These are phyloP conservation scores for Ganoderma lingzhi DNA, from an alignment of 1,284 basidiomycete species.

Conservation along the genomic window DNA sequence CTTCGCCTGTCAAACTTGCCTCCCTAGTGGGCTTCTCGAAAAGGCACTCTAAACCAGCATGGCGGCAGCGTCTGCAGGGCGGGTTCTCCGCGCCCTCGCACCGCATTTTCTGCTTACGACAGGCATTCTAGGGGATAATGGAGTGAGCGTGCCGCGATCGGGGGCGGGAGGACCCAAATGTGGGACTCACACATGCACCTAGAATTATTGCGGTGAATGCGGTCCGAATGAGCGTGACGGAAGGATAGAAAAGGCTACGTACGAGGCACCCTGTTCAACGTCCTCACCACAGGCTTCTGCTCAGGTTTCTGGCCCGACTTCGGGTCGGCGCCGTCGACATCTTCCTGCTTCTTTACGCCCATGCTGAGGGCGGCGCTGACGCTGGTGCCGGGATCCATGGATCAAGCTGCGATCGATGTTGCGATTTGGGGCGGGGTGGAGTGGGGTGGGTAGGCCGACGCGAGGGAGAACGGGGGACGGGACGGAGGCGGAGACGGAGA, in stretches of 20 bases:
- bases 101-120: constrained; percentile 88
- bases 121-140: constrained; percentile 67
- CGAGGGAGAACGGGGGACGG: constrained; percentile 23
- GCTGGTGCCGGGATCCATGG: constrained; percentile 42
- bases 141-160: constrained; percentile 20
- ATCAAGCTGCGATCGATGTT: constrained; percentile 21
- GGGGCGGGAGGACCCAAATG: constrained; percentile 11
- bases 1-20: constrained; percentile 84
- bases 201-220: constrained; percentile 32
- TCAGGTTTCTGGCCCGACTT: constrained; percentile 56
- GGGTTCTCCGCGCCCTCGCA: constrained; percentile 92
- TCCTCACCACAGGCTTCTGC: constrained; percentile 72
- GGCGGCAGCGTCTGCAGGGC: constrained; percentile 88
- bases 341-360: constrained; percentile 52
- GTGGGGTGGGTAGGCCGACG: constrained; percentile 14
- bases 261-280: constrained; percentile 86
- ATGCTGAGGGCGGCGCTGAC: constrained; percentile 26
- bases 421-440: constrained; percentile 24
- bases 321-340: constrained; percentile 48
- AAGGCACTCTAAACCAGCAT: constrained; percentile 85
- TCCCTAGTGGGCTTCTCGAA: constrained; percentile 91
- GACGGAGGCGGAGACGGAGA: constrained; percentile 32
- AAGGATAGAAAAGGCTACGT: constrained; percentile 45
- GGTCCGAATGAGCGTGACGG: constrained; percentile 29
- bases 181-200: constrained; percentile 79